Base-by-base conservation (phyloP, 2,329 filamentous ascomycete species). In the Phialophora macrospora region DNA sequence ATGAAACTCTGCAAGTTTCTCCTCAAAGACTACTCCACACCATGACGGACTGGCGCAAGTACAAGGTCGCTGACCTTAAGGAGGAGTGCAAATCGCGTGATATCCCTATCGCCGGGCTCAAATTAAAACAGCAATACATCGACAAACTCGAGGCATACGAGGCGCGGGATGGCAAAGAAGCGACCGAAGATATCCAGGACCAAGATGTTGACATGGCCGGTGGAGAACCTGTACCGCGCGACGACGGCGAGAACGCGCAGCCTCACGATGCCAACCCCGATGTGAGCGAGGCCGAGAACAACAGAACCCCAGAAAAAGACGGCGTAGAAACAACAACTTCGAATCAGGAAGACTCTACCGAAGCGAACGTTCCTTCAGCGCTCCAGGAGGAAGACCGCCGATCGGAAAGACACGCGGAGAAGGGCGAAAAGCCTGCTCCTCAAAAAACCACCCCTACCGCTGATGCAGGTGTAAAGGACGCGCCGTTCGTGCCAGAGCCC, bases 1-100 rank as follows among this genome's bases (percentile, higher is more conserved):
- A 20, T 34, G n/a, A 14, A 22, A 44, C 20, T n/a, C 32, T 30
- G 22, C 44, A 34, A 28, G 34, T 34, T 11, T 7, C 26, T 32
- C 38, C n/a, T 26, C 68, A 75, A 24, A n/a, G n/a, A 11, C 14
- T 49, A 28, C 30, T 44, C 32, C 44, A 20, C 32, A 62, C 48
- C 38, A 85, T 85, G 83, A 78, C 79, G 66, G 83, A 85, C 70
- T 86, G 83, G 75, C 80, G 75, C 62, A 83, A 82, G 77, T 83
- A 88, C 73, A 93, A 91, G 79, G 91, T 94, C 68, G 82, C 88
- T 38, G 89, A 93, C 73, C 84, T 94, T 65, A 90, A 89, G 77
- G 86, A 86, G 24, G 90, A 93, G 80, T 83, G 93, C 49, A 92
- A 91, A 78, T 83, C 82, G 65, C 86, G 90, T 69, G 87, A 88